phyloP scores from a whole-genome alignment of 257 asterid species.

The Orobanche coerulescens region DNA sequence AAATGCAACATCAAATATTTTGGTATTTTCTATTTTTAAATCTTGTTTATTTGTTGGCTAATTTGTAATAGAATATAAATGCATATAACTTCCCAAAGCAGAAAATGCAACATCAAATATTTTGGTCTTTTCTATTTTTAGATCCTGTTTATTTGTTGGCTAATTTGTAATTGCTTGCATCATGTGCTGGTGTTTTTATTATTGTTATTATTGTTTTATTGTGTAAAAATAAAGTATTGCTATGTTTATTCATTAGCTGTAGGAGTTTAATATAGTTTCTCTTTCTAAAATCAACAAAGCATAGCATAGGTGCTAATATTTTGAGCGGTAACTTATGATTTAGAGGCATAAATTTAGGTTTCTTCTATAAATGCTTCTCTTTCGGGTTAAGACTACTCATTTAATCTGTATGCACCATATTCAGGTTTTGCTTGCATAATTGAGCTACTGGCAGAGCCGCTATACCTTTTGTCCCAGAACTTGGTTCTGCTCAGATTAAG shows the following conservation, averaged over 20 bases:
- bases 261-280: neutral
- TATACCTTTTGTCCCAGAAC: conserved; percentile 86
- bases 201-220: neutral
- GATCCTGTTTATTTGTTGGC: neutral
- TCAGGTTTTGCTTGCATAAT: conserved; percentile 90
- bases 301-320: neutral
- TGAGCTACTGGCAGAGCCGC: conserved; percentile 91
- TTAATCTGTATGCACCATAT: neutral
- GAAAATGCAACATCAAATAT: neutral
- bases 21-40: neutral
- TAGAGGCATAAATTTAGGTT: neutral
- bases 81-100: neutral
- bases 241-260: conserved; percentile 1
- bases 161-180: neutral
- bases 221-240: neutral
- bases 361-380: neutral
- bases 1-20: neutral
- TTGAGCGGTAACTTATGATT: neutral
- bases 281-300: neutral
- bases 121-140: neutral
- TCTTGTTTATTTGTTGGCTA: neutral
- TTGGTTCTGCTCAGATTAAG: conserved; percentile 80
- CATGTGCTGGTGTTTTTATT: neutral
- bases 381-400: neutral
- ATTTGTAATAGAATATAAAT: neutral